phyloP scores from a whole-genome alignment of 352 stramenopile species.

The Phytophthora crassamura region DNA sequence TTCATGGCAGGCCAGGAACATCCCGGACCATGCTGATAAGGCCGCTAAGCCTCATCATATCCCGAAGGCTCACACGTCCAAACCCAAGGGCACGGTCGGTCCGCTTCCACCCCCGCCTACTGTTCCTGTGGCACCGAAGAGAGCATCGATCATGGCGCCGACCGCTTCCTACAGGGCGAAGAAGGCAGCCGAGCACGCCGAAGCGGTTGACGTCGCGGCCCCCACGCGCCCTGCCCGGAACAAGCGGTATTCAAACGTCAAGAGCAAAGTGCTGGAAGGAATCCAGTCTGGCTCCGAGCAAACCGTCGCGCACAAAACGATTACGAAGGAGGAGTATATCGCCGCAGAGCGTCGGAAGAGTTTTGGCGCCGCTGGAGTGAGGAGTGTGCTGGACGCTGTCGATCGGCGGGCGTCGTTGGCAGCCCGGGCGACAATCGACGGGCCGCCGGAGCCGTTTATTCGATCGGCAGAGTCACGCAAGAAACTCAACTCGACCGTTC shows the following conservation, averaged over 20 bases:
- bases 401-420: slow-evolving; percentile 41
- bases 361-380: slow-evolving; percentile 35
- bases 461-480: slow-evolving; percentile 46
- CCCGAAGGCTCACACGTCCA: slow-evolving; percentile 9
- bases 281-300: slow-evolving; percentile 30
- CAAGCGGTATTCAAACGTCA: slow-evolving; percentile 57
- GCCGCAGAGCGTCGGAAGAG: slow-evolving; percentile 55
- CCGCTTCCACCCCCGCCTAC: slow-evolving; percentile 13
- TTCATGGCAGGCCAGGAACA: slow-evolving; percentile 38
- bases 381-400: slow-evolving; percentile 21
- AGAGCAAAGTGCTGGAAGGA: slow-evolving; percentile 54
- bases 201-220: slow-evolving; percentile 1
- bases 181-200: slow-evolving; percentile 27
- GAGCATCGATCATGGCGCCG: slow-evolving; percentile 41
- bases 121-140: slow-evolving; percentile 33
- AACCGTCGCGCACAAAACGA: slow-evolving; percentile 30
- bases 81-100: slow-evolving; percentile 15
- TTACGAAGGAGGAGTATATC: slow-evolving; percentile 48
- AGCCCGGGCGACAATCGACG: slow-evolving; percentile 22
- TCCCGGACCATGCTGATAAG: not conserved
- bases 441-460: slow-evolving; percentile 36
- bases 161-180: slow-evolving; percentile 46
- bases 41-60: not conserved
- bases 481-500: slow-evolving; percentile 52
- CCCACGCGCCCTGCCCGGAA: slow-evolving; percentile 23